Evolutionary conservation across 441 rosid genomes (phyloP), one percentile per base, ranked within the genome.

Genomic region (Erysimum pusillum): DNA sequence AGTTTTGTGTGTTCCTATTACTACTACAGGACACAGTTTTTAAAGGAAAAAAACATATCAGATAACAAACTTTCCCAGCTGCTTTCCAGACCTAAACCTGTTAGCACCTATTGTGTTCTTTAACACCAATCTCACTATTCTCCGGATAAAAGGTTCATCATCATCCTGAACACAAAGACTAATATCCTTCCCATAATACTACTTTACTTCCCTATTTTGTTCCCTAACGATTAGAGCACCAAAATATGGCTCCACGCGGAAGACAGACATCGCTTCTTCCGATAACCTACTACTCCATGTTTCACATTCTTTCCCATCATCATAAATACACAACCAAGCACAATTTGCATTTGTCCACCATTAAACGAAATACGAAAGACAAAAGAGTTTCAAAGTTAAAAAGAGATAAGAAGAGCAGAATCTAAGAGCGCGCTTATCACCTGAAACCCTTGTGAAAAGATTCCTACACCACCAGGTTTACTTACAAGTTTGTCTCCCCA

Each of bases 211-310:
- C 65, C 62, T 61, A 42, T 53, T 62, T 54, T 34, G 20, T 69
- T 70, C 68, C 58, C 68, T 59, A 73, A 67, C 64, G 10, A 78
- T 18, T 54, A 83, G 84, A 88, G 86, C 85, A 67, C 83, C 78
- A 79, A 85, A 85, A 84, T 72, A 84, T 75, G 67, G 85, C 86
- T 81, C 90, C 80, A 74, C 75, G 67, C 32, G 22, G 71, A 76
- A 66, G 82, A 83, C 67, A 66, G 81, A 82, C 65, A 84, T 67
- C 46, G 18, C 58, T 68, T 71, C 84, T 80, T 83, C 88, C 80
- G 45, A 82, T 69, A 68, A 71, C 82, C 76, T 78, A 79, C 75
- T 76, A 79, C 84, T 80, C 83, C 80, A 67, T 63, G 73, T 73
- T 44, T 63, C 71, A 69, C 81, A 64, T 74, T 77, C 84, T 61